Evolutionary conservation across 2,329 filamentous ascomycete species (phyloP).

Genomic region (Epichloe festucae): DNA sequence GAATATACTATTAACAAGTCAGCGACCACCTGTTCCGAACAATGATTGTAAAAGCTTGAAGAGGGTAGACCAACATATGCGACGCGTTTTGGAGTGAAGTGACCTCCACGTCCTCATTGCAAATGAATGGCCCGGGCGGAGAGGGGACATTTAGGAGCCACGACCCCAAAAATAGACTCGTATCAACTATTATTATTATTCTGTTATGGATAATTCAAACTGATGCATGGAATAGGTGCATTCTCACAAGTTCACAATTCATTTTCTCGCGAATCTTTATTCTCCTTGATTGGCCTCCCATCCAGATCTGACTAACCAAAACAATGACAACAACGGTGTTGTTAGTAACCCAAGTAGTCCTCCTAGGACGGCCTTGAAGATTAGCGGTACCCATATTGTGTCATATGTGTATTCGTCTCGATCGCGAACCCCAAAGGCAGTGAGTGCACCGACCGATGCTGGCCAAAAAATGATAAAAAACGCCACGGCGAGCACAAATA

Average conservation of each 20-base stretch:
- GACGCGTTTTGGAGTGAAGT: too few relatives aligned
- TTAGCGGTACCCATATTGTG: slow-evolving; percentile 30
- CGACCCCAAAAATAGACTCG: not conserved
- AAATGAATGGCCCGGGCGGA: too few relatives aligned
- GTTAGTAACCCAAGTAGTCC: slow-evolving; percentile 31
- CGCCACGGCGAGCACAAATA: slow-evolving; percentile 16
- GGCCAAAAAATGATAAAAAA: slow-evolving; percentile 34
- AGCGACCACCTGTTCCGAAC: too few relatives aligned
- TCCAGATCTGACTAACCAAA: slow-evolving; percentile 37
- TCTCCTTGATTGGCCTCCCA: slow-evolving; percentile 20
- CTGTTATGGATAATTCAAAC: not conserved
- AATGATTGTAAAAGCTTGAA: too few relatives aligned
- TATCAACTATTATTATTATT: not conserved
- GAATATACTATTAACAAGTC: not conserved
- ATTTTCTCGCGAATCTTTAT: not conserved
- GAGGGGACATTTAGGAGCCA: not conserved
- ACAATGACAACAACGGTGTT: slow-evolving; percentile 33
- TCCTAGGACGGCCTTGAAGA: slow-evolving; percentile 38
- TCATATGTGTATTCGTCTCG: slow-evolving; percentile 31
- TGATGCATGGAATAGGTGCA: not conserved
- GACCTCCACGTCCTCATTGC: too few relatives aligned
- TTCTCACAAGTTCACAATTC: not conserved
- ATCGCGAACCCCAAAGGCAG: slow-evolving; percentile 20
- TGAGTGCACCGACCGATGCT: slow-evolving; percentile 29
- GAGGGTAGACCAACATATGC: too few relatives aligned